Evolutionary conservation across 257 asterid genomes (phyloP).

Genomic region (Solanum acaule): DNA sequence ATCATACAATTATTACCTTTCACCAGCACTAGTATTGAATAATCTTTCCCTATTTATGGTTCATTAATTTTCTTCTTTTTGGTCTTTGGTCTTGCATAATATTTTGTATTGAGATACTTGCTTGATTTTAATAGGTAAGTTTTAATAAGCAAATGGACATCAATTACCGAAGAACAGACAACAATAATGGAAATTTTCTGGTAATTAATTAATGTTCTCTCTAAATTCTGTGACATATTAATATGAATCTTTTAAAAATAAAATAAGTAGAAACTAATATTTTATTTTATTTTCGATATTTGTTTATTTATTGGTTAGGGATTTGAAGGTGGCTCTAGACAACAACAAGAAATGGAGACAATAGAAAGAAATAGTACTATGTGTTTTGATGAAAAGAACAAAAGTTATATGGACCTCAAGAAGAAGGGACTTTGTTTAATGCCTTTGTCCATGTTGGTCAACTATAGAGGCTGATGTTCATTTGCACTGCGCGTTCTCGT

Average conservation of each 20-base stretch:
- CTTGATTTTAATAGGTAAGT: conserved; percentile 19
- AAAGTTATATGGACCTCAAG: conserved; percentile 23
- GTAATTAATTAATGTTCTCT: conserved; percentile 10
- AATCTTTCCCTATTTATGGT: not conserved
- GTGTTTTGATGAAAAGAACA: conserved; percentile 13
- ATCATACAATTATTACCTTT: too few relatives aligned
- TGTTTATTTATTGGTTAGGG: conserved; percentile 19
- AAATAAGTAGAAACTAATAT: not conserved
- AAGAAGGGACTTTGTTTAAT: conserved; percentile 50
- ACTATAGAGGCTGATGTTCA: conserved; percentile 18
- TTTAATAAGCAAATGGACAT: conserved; percentile 35
- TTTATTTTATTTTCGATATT: not conserved
- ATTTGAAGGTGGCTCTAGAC: conserved; percentile 1
- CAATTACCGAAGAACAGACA: conserved; percentile 19
- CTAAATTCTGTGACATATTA: not conserved
- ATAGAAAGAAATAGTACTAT: conserved; percentile 9
- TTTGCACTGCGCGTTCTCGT: not conserved
- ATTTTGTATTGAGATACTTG: not conserved
- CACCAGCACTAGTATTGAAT: too few relatives aligned
- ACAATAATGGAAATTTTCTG: conserved; percentile 18
- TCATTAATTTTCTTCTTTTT: not conserved
- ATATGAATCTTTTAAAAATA: not conserved
- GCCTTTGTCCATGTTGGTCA: conserved; percentile 43
- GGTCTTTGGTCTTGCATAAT: not conserved
- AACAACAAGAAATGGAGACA: not conserved